phyloP scores from a whole-genome alignment of 1,284 basidiomycete species.

The Irpex rosettiformis region DNA sequence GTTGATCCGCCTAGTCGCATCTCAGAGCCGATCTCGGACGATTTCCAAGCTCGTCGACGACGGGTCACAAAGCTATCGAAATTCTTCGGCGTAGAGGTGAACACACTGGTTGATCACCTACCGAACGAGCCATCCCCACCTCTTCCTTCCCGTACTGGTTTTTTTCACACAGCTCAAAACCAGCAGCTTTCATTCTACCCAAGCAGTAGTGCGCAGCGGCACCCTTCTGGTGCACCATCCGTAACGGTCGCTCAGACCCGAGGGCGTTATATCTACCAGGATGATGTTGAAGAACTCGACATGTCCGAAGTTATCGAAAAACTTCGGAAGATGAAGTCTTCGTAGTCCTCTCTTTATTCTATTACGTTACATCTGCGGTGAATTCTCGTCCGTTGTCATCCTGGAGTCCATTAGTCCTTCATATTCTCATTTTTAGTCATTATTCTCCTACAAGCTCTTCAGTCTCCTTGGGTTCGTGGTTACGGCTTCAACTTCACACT shows the following conservation, averaged over 20 bases:
- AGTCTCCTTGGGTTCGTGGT: not conserved
- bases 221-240: slow-evolving; percentile 9
- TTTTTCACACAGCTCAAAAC: not conserved
- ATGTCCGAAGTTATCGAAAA: slow-evolving; percentile 45
- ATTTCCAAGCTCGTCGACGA: slow-evolving; percentile 52
- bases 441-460: not conserved
- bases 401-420: not conserved
- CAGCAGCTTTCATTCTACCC: not conserved
- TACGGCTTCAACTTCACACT: not conserved
- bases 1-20: slow-evolving; percentile 3
- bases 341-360: not conserved
- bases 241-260: slow-evolving; percentile 26
- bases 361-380: not conserved
- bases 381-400: not conserved
- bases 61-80: slow-evolving; percentile 76
- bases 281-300: slow-evolving; percentile 24
- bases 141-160: not conserved
- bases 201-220: too few species aligned
- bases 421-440: not conserved
- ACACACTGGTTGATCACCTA: slow-evolving; percentile 36
- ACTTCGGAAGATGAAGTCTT: slow-evolving; percentile 43
- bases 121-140: slow-evolving; percentile 6
- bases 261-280: slow-evolving; percentile 20
- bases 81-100: slow-evolving; percentile 69
- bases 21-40: slow-evolving; percentile 10